phyloP scores from a whole-genome alignment of 768 basidiomycete genomes.

The Cubamyces lactineus region DNA sequence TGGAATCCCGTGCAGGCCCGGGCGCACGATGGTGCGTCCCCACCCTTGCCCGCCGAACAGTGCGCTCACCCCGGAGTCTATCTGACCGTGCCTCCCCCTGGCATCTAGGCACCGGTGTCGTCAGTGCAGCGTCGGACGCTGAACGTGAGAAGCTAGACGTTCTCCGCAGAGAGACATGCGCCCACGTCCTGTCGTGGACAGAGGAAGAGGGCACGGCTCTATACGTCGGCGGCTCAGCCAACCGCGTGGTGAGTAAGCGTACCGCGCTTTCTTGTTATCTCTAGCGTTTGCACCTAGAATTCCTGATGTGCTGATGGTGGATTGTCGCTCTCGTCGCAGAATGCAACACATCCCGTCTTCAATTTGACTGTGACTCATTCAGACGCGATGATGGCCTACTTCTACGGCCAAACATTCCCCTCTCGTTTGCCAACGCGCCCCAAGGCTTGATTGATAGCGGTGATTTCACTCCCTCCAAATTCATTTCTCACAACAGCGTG shows the following conservation, averaged over 20 bases:
- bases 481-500: background rate
- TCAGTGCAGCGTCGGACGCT: conserved; percentile 8
- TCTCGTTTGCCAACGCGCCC: conserved; percentile 26
- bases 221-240: conserved; percentile 61
- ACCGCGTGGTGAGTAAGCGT: conserved; percentile 57
- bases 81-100: background rate
- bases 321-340: conserved; percentile 45
- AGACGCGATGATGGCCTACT: conserved; percentile 69
- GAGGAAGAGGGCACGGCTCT: conserved; percentile 64
- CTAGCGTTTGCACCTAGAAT: background rate
- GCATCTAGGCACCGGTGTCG: conserved; percentile 17
- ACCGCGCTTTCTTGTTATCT: background rate
- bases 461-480: background rate
- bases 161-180: conserved; percentile 53
- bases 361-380: conserved; percentile 73
- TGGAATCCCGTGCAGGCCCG: conserved; percentile 25
- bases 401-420: conserved; percentile 65
- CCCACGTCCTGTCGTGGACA: conserved; percentile 61
- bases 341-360: conserved; percentile 81
- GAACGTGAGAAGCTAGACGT: conserved; percentile 31
- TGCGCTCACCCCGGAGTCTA: conserved; percentile 15
- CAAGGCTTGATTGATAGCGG: background rate
- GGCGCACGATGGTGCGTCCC: conserved; percentile 23
- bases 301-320: background rate
- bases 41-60: background rate